Conservation (phyloP, 1,284 basidiomycete species). For the Athelia psychrophila region DNA sequence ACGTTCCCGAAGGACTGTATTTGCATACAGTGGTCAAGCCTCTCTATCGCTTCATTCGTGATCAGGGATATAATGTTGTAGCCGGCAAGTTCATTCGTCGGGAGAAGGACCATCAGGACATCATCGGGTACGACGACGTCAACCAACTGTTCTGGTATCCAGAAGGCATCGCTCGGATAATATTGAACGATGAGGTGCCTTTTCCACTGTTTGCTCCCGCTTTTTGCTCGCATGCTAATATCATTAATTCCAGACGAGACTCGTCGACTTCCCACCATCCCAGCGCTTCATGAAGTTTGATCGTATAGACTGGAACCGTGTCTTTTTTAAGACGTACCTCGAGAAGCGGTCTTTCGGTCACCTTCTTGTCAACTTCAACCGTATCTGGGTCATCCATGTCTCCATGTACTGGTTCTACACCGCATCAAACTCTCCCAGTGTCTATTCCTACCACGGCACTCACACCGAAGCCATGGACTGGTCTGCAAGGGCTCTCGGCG, state of each 20-base stretch:
- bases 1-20: slow-evolving; percentile 95
- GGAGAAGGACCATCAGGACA: slow-evolving; percentile 91
- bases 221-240: not conserved
- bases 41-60: slow-evolving; percentile 93
- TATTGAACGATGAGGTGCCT: slow-evolving; percentile 81
- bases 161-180: slow-evolving; percentile 94
- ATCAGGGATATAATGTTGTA: slow-evolving; percentile 96
- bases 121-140: slow-evolving; percentile 99
- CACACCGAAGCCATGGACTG: slow-evolving; percentile 75
- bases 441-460: slow-evolving; percentile 63
- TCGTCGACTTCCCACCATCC: slow-evolving; percentile 86
- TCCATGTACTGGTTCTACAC: slow-evolving; percentile 95
- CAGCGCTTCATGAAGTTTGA: slow-evolving; percentile 95
- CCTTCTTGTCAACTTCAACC: slow-evolving; percentile 96
- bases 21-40: slow-evolving; percentile 91
- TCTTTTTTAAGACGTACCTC: slow-evolving; percentile 96
- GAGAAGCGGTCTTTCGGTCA: slow-evolving; percentile 95
- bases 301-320: slow-evolving; percentile 90
- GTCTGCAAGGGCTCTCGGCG: slow-evolving; percentile 89
- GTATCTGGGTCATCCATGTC: slow-evolving; percentile 95
- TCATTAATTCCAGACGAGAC: slow-evolving; percentile 57
- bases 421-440: slow-evolving; percentile 85
- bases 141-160: slow-evolving; percentile 99
- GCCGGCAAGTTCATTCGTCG: slow-evolving; percentile 94
- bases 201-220: not conserved